A percentile compares a stretch with the other conserved stretches of the same genome.
phyloP scores from a whole-genome alignment of 2,329 filamentous ascomycete species.

The Penicillium vulpinum region DNA sequence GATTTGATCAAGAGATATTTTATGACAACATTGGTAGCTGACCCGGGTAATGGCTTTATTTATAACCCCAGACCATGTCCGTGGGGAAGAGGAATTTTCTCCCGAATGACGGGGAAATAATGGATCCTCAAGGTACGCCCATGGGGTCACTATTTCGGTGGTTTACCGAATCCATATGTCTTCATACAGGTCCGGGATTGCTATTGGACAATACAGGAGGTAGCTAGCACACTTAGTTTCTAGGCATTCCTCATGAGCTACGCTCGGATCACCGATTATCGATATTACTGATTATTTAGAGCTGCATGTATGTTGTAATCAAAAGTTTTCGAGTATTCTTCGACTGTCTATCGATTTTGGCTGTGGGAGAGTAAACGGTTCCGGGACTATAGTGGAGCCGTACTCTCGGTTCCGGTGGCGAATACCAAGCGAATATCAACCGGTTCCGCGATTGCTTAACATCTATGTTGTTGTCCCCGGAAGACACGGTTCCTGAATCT shows the following conservation, averaged over 20 bases:
- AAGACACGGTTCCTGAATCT: not conserved
- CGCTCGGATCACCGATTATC: not conserved
- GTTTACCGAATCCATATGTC: not conserved
- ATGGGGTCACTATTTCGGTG: not conserved
- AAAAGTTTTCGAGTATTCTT: not conserved
- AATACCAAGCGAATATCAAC: not conserved
- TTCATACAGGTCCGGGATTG: not conserved
- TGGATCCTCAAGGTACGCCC: not conserved
- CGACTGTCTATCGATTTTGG: not conserved
- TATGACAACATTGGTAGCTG: not conserved
- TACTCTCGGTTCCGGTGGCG: slow-evolving; percentile 8
- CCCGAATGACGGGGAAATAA: slow-evolving; percentile 11
- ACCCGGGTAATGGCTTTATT: slow-evolving; percentile 5
- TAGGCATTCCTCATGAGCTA: not conserved
- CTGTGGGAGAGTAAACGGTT: not conserved
- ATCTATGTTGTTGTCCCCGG: not conserved
- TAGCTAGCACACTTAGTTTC: not conserved
- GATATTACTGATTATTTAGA: not conserved
- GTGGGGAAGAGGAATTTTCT: slow-evolving; percentile 16
- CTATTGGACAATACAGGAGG: not conserved
- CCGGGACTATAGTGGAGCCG: not conserved
- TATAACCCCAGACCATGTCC: slow-evolving; percentile 20
- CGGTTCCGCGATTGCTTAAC: not conserved
- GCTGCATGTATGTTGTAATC: not conserved
- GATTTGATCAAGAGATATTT: not conserved